phyloP scores from a whole-genome alignment of 2,329 filamentous ascomycete species.

The Diaporthe citriasiana region DNA sequence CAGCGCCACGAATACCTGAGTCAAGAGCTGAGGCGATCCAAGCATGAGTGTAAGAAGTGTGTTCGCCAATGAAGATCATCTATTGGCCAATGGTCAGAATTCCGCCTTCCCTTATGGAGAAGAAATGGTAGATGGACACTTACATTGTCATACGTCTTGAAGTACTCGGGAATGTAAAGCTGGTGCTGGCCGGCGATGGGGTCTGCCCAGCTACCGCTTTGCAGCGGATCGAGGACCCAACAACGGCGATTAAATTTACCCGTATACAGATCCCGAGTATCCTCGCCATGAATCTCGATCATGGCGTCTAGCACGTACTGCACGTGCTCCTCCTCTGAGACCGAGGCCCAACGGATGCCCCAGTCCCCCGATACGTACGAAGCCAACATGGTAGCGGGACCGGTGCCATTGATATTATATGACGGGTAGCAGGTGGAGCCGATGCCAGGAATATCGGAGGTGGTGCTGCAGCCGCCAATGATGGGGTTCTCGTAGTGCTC shows the following conservation, averaged over 20 bases:
- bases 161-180: conserved; percentile 80
- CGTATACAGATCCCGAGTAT: conserved; percentile 70
- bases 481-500: conserved; percentile 67
- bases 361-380: conserved; percentile 49
- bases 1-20: conserved; percentile 74
- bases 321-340: conserved; percentile 72
- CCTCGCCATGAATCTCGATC: conserved; percentile 73
- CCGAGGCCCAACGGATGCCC: conserved; percentile 58
- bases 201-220: conserved; percentile 73
- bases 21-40: conserved; percentile 79
- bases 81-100: not conserved
- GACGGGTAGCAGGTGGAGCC: conserved; percentile 76
- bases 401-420: conserved; percentile 68
- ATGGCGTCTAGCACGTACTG: conserved; percentile 75
- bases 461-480: conserved; percentile 72
- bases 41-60: conserved; percentile 79
- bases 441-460: conserved; percentile 71
- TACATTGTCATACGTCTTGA: conserved; percentile 74
- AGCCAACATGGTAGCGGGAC: conserved; percentile 70
- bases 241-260: conserved; percentile 75
- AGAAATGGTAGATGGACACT: not conserved
- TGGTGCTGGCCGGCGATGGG: conserved; percentile 76
- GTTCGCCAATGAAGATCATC: conserved; percentile 77
- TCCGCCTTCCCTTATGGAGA: too few relatives aligned
- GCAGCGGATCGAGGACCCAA: conserved; percentile 74